Conservation (phyloP, 2,329 filamentous ascomycete species). For the Balansia obtecta region DNA sequence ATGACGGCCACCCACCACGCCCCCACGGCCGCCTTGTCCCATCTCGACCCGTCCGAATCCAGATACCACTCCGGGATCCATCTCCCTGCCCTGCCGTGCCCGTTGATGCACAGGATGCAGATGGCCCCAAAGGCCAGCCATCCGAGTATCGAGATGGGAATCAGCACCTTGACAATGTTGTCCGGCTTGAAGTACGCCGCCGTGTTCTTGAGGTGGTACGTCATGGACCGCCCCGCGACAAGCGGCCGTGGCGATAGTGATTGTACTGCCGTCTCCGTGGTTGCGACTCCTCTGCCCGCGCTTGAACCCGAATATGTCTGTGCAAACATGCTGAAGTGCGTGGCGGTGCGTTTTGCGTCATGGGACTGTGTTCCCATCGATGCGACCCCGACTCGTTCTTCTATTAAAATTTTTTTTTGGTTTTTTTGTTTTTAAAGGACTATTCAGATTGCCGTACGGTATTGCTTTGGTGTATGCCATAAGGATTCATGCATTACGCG, state of each 20-base stretch:
- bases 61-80: slow-evolving; percentile 24
- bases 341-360: neutral
- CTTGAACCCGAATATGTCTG: neutral
- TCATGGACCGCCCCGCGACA: neutral
- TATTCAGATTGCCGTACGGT: neutral
- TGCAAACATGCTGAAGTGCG: neutral
- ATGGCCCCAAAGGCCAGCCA: slow-evolving; percentile 21
- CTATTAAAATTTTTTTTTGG: too few species aligned
- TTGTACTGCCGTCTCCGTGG: neutral
- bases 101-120: slow-evolving; percentile 20
- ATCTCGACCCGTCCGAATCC: slow-evolving; percentile 11
- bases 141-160: slow-evolving; percentile 14
- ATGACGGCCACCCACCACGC: slow-evolving; percentile 19
- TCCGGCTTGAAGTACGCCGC: neutral
- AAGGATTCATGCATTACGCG: neutral
- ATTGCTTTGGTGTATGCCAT: neutral
- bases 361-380: neutral
- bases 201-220: neutral
- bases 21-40: slow-evolving; percentile 13
- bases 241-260: neutral
- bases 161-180: slow-evolving; percentile 8
- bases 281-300: neutral
- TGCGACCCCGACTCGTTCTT: neutral
- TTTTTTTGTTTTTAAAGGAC: too few species aligned
- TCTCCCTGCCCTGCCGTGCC: slow-evolving; percentile 14